phyloP scores from a whole-genome alignment of 805 yeast genomes.

The Candida loeiensis region DNA sequence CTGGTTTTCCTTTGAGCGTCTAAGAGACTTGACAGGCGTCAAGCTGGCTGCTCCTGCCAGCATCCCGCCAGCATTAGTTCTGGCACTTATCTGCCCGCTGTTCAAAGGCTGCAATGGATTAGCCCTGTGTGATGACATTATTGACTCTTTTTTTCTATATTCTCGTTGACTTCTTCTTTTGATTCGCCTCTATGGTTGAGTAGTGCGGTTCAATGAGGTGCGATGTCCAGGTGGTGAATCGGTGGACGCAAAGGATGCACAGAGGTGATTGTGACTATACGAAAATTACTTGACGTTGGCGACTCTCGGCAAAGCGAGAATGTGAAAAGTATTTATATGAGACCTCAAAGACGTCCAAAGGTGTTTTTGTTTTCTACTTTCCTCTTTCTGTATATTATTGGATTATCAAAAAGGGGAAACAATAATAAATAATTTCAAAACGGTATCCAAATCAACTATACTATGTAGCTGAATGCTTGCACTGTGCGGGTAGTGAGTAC shows the following conservation, averaged over 20 bases:
- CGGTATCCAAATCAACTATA: constrained; percentile 4
- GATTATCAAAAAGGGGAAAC: constrained; percentile 10
- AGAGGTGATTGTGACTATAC: no score
- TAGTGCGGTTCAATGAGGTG: neutral
- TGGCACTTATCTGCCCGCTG: constrained; percentile 48
- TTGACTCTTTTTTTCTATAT: neutral
- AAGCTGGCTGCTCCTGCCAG: constrained; percentile 14
- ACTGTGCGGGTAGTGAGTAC: no score
- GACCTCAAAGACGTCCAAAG: constrained; percentile 5
- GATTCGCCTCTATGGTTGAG: neutral
- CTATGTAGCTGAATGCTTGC: neutral
- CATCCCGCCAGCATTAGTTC: constrained; percentile 19
- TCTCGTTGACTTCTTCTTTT: neutral
- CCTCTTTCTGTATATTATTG: constrained; percentile 12
- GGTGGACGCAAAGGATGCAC: no score
- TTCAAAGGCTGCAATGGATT: constrained; percentile 56
- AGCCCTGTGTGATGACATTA: constrained; percentile 13
- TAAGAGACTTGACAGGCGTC: constrained; percentile 40
- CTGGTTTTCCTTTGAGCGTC: constrained; percentile 24
- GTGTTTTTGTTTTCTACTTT: constrained; percentile 12
- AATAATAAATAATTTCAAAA: constrained; percentile 6
- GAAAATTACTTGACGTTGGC: constrained; percentile 1
- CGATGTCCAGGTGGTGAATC: no score
- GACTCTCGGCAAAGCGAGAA: constrained; percentile 3
- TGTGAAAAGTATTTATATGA: constrained; percentile 9